Evolutionary conservation across 1,139 yeast genomes (phyloP).

Genomic region (Kazachstania sp.): DNA sequence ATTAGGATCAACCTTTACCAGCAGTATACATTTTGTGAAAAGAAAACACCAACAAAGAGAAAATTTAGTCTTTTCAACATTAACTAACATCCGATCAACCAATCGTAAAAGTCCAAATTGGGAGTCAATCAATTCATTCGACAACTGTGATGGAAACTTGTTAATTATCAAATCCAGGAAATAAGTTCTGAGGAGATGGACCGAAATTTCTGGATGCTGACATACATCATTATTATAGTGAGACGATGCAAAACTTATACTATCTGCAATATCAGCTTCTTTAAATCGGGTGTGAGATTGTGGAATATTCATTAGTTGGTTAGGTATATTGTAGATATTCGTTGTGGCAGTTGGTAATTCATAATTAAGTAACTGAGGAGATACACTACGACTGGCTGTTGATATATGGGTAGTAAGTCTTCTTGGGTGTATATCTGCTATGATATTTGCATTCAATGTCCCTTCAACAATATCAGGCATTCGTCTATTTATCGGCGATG

Average conservation of each 20-base stretch:
- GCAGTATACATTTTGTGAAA: constrained; percentile 20
- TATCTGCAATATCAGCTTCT: background rate
- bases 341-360: no score
- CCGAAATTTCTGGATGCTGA: background rate
- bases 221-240: background rate
- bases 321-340: no score
- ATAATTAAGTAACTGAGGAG: background rate
- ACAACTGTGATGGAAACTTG: constrained; percentile 12
- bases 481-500: background rate
- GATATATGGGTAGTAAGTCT: no score
- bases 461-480: background rate
- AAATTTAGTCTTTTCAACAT: constrained; percentile 15
- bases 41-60: constrained; percentile 22
- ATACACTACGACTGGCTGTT: background rate
- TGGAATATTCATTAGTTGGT: no score
- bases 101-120: constrained; percentile 25
- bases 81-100: constrained; percentile 23
- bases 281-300: no score
- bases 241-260: background rate
- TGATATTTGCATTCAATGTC: background rate
- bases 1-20: constrained; percentile 10
- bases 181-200: background rate
- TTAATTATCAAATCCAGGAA: constrained; percentile 21
- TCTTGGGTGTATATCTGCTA: background rate
- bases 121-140: constrained; percentile 22